Evolutionary conservation across 2,329 filamentous ascomycete genomes (phyloP).

Genomic region (Nemania diffusa): DNA sequence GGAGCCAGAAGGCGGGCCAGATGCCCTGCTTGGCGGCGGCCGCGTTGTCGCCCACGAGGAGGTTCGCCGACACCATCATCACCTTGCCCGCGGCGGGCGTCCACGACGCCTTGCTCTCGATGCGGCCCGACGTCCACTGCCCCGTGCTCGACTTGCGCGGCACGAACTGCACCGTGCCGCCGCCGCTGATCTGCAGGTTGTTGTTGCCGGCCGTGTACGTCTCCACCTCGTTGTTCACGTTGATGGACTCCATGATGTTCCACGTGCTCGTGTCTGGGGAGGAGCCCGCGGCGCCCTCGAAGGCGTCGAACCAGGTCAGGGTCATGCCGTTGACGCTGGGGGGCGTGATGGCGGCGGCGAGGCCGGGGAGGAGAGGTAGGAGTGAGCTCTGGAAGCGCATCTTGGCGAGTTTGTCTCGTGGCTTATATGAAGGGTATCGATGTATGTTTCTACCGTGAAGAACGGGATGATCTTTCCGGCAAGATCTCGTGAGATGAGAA

Average conservation of each 20-base stretch:
- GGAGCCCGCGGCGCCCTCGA: slow-evolving; percentile 44
- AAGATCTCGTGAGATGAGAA: slow-evolving; percentile 24
- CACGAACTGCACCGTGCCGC: slow-evolving; percentile 62
- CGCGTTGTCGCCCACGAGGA: slow-evolving; percentile 59
- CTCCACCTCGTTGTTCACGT: slow-evolving; percentile 64
- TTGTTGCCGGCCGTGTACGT: slow-evolving; percentile 57
- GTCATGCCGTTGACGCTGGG: slow-evolving; percentile 45
- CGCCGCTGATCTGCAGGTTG: slow-evolving; percentile 64
- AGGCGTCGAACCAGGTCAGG: slow-evolving; percentile 45
- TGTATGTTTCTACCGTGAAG: slow-evolving; percentile 24
- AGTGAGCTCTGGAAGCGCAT: slow-evolving; percentile 47
- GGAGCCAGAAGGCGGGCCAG: slow-evolving; percentile 69
- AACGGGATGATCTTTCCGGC: slow-evolving; percentile 8
- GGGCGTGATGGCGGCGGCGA: slow-evolving; percentile 45
- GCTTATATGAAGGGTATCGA: slow-evolving; percentile 31
- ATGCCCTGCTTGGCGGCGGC: slow-evolving; percentile 59
- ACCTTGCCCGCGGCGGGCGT: slow-evolving; percentile 58
- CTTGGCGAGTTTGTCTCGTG: slow-evolving; percentile 31
- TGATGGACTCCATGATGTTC: slow-evolving; percentile 51
- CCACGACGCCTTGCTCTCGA: slow-evolving; percentile 61
- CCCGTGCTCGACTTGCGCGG: slow-evolving; percentile 55
- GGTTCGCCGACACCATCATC: slow-evolving; percentile 58
- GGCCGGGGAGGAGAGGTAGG: slow-evolving; percentile 43
- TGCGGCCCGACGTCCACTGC: slow-evolving; percentile 64
- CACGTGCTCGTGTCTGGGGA: slow-evolving; percentile 41